Evolutionary conservation across 805 yeast genomes (phyloP), one percentile per base, ranked within the genome.

Genomic region (Candida orba): DNA sequence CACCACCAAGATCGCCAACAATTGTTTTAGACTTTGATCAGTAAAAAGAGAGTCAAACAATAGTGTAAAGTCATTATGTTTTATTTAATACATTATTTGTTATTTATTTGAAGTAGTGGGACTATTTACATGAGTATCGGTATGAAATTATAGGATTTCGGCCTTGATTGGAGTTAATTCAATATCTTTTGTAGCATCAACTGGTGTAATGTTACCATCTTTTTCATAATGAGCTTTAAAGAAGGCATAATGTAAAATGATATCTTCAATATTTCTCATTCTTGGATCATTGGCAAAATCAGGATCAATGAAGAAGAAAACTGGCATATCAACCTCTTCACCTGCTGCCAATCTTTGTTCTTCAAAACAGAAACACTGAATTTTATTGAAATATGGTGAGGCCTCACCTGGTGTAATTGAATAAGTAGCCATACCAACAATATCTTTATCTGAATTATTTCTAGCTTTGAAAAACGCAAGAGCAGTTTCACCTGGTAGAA

Each of bases 301-400:
- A 0, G 98, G 98, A 60, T 90, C 98, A 37, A 90, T 86, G 64
- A 90, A 90, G 75, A 90, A 93, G 67, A 93, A 93, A 8, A 93
- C 87, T 0, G 99, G 99, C 99, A 93, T 93, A 60, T 93, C 99
- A 15, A 93, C 95, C 60, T 93, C 97, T 65, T 93, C 99, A 8
- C 97, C 97, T 3, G 97, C 96, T 43, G 80, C 75, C 51, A 93
- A 70, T 63, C 86, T 77, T 64, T 93, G 99, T 62, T 93, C 99
- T 68, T 93, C 99, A 59, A 93, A 93, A 60, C 99, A 93, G 67
- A 93, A 93, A 64, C 99, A 93, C 64, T 93, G 99, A 57, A 93
- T 93, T 65, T 93, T 93, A 68, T 88, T 88, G 69, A 93, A 93
- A 65, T 91, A 93, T 6, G 88, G 96, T 0, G 98, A 95, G 7